Evolutionary conservation across 768 basidiomycete genomes (phyloP), one percentile per base, ranked within the genome.

Genomic region (Daedalea quercina): DNA sequence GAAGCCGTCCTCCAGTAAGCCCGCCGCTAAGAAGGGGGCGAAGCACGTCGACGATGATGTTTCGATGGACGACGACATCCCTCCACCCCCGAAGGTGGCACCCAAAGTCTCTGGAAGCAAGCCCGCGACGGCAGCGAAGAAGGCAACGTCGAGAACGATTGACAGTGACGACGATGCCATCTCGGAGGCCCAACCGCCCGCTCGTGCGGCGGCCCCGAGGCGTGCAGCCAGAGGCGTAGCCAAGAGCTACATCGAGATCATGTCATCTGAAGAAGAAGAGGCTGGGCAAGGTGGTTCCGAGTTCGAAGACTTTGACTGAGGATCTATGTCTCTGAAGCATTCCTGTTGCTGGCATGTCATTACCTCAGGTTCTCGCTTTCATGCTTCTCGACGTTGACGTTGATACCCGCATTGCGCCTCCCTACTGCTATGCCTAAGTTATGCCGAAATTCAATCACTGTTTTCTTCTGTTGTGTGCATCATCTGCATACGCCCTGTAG

Each of bases 1-100:
- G 53, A 82, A 81, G 60, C 69, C 83, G 9, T 80, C 82, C 24
- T 76, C 76, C 63, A 81, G 70, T 63, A 82, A 80, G 70, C 70
- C 47, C 33, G 46, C 54, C 6, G 50, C 51, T n/a, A 60, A 50
- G 54, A 47, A 9, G 62, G 65, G 68, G 23, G 57, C 71, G 22
- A 75, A 73, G 65, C 65, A 67, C 19, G 68, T 67, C 25, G 68
- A 67, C 28, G 74, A 76, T 11, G 78, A 76, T 20, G 75, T 67
- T n/a, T 66, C 65, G 19, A 65, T 73, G 56, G 76, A 77, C 41
- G 77, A 75, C 47, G 77, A 78, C 24, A 55, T 51, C 6, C 52
- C 57, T 59, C 72, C 74, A 7, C 59, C 26, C 0, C 37, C 37
- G 6, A 40, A 40, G 37, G 73, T 25, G 7, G 45, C 24, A 19